Evolutionary conservation across 176 grass and related monocot species (phyloP), one percentile per base, ranked within the genome.

Genomic region (Carex pumila): DNA sequence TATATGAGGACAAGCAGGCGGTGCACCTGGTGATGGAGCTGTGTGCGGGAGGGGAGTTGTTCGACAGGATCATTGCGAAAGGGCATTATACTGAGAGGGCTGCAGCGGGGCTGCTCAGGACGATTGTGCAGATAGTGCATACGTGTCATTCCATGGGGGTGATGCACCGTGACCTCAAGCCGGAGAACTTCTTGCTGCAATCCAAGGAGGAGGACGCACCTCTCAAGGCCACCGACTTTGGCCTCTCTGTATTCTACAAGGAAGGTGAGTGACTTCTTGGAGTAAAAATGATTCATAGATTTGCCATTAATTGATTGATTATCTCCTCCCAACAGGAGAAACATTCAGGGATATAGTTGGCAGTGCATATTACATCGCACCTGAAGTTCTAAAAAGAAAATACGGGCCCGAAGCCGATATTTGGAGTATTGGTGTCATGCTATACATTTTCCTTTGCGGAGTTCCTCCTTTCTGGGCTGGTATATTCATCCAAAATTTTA

Each of bases 21-120:
- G 91, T 97, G 12, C 91, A 97, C 87, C 86, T 97, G 5, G 94
- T 97, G 1, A 97, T 97, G 94, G 94, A 97, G 92, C 83, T 97
- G 34, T 97, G 94, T 86, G 88, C 87, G 59, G 91, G 90, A 82
- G 91, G 91, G 82, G 90, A 97, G 91, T 90, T 94, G 86, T 97
- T 97, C 66, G 94, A 97, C 79, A 87, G 94, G 18, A 90, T 97
- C 84, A 94, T 97, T 43, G 90, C 92, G 0, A 81, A 58, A 10
- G 94, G 92, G 0, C 90, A 94, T 71, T 97, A 97, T 87, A 92
- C 92, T 14, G 94, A 97, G 90, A 90, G 90, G 50, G 94, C 86
- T 2, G 91, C 89, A 0, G 91, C 91, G 1, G 49, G 80, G 57
- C 82, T 97, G 39, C 87, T 90, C 41, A 84, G 91, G 22, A 50